phyloP scores from a whole-genome alignment of 2,329 filamentous ascomycete species.

The Proliferodiscus dingleyae region DNA sequence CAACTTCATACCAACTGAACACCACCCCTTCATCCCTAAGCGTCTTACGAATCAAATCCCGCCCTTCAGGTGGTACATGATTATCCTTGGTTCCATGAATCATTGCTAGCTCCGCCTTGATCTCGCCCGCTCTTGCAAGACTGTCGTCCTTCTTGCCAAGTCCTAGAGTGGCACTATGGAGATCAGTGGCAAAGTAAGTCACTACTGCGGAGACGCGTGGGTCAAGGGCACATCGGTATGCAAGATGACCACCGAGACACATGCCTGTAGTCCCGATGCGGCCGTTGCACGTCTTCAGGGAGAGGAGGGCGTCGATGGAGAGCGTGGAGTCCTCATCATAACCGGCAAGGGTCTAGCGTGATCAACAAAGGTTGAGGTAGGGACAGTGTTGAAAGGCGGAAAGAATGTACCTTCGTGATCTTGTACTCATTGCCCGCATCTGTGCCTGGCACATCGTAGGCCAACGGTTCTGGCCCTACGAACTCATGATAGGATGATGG shows the following conservation, averaged over 20 bases:
- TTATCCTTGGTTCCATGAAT: slow-evolving; percentile 91
- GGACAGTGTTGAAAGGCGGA: background rate
- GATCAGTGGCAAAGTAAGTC: slow-evolving; percentile 89
- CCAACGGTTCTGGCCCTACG: slow-evolving; percentile 73
- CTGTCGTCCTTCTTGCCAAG: slow-evolving; percentile 57
- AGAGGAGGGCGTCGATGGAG: slow-evolving; percentile 65
- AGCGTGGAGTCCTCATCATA: slow-evolving; percentile 77
- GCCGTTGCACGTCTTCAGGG: slow-evolving; percentile 73
- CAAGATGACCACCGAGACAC: slow-evolving; percentile 90
- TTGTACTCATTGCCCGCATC: slow-evolving; percentile 86
- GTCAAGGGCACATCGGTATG: slow-evolving; percentile 68
- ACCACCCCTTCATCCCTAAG: slow-evolving; percentile 69
- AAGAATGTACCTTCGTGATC: slow-evolving; percentile 60
- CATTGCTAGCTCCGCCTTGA: slow-evolving; percentile 77
- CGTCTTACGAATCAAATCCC: slow-evolving; percentile 78
- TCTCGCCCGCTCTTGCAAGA: slow-evolving; percentile 55
- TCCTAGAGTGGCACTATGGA: slow-evolving; percentile 75
- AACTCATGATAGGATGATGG: slow-evolving; percentile 94
- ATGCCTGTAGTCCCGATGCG: slow-evolving; percentile 77
- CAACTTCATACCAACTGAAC: slow-evolving; percentile 82
- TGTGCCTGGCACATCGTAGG: slow-evolving; percentile 84
- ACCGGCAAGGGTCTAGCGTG: slow-evolving; percentile 65
- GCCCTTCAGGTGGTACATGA: slow-evolving; percentile 77
- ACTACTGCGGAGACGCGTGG: slow-evolving; percentile 70
- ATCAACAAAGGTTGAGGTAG: background rate